Percentiles rank a stretch among this genome's conserved stretches.
phyloP scores from a whole-genome alignment of 371 early-diverging fungal species.

The Mucor ambiguus region DNA sequence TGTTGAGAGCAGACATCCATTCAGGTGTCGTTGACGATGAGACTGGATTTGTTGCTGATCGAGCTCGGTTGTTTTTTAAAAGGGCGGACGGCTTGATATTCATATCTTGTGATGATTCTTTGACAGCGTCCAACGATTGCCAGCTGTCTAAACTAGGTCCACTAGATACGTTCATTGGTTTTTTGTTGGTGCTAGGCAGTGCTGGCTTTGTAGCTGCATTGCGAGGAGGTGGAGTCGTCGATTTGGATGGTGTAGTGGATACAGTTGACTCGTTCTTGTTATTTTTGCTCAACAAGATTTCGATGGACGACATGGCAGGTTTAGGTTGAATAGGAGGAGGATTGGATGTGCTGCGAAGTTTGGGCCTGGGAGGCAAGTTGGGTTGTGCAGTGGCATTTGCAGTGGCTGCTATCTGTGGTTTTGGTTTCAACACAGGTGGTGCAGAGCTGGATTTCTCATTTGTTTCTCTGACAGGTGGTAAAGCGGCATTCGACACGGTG shows the following conservation, averaged over 20 bases:
- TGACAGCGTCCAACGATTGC: conserved; percentile 7
- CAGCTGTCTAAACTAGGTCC: conserved; percentile 12
- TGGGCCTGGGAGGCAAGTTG: conserved; percentile 27
- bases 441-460: conserved; percentile 9
- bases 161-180: not conserved
- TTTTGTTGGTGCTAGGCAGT: not conserved
- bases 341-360: conserved; percentile 33
- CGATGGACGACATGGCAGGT: conserved; percentile 15
- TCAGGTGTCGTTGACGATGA: not conserved
- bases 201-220: not conserved
- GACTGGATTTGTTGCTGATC: conserved; percentile 27
- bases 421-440: conserved; percentile 35
- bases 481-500: not conserved
- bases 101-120: not conserved
- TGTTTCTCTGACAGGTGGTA: not conserved
- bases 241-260: not conserved
- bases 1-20: not conserved
- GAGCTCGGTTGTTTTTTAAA: conserved; percentile 16
- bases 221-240: conserved; percentile 1
- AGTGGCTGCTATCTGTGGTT: conserved; percentile 28
- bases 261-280: conserved; percentile 1
- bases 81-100: conserved; percentile 28
- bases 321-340: conserved; percentile 31
- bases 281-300: conserved; percentile 8
- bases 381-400: conserved; percentile 17